A percentile compares a stretch with the other conserved stretches of the same genome.
phyloP scores from a whole-genome alignment of 805 yeast genomes.

The Yamadazyma sp. region DNA sequence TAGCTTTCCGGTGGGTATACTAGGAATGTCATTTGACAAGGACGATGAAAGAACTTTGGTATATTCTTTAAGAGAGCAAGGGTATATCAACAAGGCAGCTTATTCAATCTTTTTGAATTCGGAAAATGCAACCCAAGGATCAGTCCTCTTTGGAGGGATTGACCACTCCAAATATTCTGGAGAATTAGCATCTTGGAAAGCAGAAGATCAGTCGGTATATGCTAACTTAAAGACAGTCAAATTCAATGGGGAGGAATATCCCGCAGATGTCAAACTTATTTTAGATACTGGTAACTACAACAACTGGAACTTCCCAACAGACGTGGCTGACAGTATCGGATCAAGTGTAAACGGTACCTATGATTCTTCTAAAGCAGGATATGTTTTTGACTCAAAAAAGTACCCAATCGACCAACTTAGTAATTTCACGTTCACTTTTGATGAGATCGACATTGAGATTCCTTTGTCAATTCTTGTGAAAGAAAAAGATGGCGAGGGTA shows the following conservation, averaged over 20 bases:
- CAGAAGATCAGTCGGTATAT: slow-evolving; percentile 17
- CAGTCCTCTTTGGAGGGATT: slow-evolving; percentile 33
- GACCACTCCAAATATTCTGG: slow-evolving; percentile 23
- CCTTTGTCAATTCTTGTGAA: slow-evolving; percentile 17
- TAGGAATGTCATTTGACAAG: slow-evolving; percentile 5
- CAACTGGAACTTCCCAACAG: slow-evolving; percentile 14
- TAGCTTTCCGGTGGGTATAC: slow-evolving; percentile 21
- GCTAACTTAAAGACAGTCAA: slow-evolving; percentile 14
- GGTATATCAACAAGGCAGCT: slow-evolving; percentile 23
- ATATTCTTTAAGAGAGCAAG: slow-evolving; percentile 14
- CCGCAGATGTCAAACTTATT: slow-evolving; percentile 6
- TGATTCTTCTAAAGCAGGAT: slow-evolving; percentile 13
- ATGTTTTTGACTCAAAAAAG: slow-evolving; percentile 9
- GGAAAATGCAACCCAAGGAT: slow-evolving; percentile 22
- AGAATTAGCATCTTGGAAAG: slow-evolving; percentile 2
- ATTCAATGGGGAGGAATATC: slow-evolving; percentile 1
- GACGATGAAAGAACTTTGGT: slow-evolving; percentile 25
- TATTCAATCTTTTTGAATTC: slow-evolving; percentile 38
- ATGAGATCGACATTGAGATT: slow-evolving; percentile 12
- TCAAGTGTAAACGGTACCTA: slow-evolving; percentile 11
- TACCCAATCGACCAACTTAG: slow-evolving; percentile 9
- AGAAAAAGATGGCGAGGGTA: slow-evolving; percentile 5
- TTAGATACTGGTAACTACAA: slow-evolving; percentile 22
- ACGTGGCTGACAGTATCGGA: slow-evolving; percentile 7
- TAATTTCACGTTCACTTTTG: slow-evolving; percentile 13